Percentiles rank a stretch among this genome's conserved stretches.
Conservation (phyloP, 1,284 basidiomycete species). For the Pterulicium gracile region DNA sequence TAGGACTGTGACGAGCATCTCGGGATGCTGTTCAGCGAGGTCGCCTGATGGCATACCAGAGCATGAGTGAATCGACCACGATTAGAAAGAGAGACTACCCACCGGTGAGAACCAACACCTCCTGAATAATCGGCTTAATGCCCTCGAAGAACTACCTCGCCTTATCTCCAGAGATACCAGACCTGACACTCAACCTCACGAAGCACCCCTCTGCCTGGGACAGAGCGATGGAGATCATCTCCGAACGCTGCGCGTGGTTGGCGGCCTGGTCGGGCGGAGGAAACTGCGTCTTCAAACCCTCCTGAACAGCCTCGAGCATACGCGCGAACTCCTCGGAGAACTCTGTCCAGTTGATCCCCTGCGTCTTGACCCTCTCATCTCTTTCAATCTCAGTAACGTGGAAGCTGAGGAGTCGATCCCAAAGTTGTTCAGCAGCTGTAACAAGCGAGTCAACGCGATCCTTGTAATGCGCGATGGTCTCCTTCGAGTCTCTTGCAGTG, state of each 20-base stretch:
- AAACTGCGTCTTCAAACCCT: slow-evolving; percentile 13
- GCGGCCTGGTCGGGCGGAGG: slow-evolving; percentile 15
- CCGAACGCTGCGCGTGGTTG: slow-evolving; percentile 12
- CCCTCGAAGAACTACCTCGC: slow-evolving; percentile 3
- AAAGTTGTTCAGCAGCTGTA: no score
- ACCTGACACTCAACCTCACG: slow-evolving; percentile 6
- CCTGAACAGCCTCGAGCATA: slow-evolving; percentile 6
- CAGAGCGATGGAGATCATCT: slow-evolving; percentile 9
- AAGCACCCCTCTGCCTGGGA: slow-evolving; percentile 7
- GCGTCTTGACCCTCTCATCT: no score
- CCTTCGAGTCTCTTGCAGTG: no score
- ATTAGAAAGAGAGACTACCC: slow-evolving; percentile 1
- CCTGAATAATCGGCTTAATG: slow-evolving; percentile 2
- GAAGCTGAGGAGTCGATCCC: no score
- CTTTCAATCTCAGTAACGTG: no score
- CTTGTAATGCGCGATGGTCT: no score
- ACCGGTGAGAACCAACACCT: slow-evolving; percentile 4
- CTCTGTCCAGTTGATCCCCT: neutral
- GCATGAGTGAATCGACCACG: neutral
- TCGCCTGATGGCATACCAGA: slow-evolving; percentile 14
- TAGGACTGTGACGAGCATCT: slow-evolving; percentile 11
- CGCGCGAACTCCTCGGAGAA: neutral
- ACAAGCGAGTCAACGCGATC: no score
- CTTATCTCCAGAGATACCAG: slow-evolving; percentile 12
- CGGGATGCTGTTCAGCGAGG: slow-evolving; percentile 18